A percentile compares a stretch with the other conserved stretches of the same genome.
Conservation (phyloP, 1,284 basidiomycete genomes). For the Coniferiporia weirii region DNA sequence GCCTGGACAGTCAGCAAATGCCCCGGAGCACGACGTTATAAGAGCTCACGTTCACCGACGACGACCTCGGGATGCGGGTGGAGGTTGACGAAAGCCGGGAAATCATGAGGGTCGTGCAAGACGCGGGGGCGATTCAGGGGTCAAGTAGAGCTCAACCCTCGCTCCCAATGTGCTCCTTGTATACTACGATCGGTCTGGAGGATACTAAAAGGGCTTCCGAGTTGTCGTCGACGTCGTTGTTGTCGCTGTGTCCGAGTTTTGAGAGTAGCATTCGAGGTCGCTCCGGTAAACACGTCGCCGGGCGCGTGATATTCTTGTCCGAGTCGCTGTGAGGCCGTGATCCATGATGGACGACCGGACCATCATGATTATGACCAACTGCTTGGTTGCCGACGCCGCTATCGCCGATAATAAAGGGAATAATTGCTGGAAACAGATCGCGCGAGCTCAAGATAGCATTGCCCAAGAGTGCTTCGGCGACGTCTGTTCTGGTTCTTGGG, state of each 20-base stretch:
- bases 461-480: no score
- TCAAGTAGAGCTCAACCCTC: neutral
- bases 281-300: neutral
- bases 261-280: neutral
- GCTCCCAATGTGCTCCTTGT: neutral
- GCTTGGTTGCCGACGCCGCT: neutral
- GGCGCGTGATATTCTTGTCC: neutral
- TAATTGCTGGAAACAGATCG: no score
- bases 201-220: neutral
- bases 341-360: neutral
- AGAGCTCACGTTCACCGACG: slow-evolving; percentile 4
- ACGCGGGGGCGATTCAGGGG: neutral
- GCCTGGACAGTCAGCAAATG: neutral
- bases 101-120: neutral
- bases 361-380: neutral
- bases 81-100: neutral
- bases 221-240: neutral
- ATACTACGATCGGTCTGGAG: neutral
- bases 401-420: no score
- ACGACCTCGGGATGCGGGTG: neutral
- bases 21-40: neutral
- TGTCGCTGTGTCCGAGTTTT: neutral
- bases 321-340: neutral
- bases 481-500: no score
- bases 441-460: no score